Conservation (phyloP, 2,329 filamentous ascomycete genomes). For the Apiospora phragmitis region DNA sequence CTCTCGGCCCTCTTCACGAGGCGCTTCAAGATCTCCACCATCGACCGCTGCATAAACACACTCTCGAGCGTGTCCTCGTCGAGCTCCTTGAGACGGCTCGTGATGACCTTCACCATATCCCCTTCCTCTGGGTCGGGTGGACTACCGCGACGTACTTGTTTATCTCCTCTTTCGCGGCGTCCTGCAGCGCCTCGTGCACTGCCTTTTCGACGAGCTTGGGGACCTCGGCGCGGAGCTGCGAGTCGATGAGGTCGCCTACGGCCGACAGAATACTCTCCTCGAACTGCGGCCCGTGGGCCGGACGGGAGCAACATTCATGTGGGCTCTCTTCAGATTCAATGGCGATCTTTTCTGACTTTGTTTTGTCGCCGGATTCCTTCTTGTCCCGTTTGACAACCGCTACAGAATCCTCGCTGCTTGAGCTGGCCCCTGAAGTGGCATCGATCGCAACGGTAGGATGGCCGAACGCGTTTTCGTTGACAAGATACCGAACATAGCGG, state of each 20-base stretch:
- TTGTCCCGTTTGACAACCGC: background rate
- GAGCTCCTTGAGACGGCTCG: background rate
- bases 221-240: background rate
- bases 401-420: background rate
- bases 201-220: background rate
- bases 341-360: background rate
- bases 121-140: background rate
- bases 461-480: background rate
- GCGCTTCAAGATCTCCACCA: background rate
- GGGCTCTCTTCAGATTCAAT: background rate
- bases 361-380: too few species aligned
- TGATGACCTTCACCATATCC: background rate
- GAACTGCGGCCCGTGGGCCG: background rate
- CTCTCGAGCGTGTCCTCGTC: background rate
- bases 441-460: background rate
- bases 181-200: background rate
- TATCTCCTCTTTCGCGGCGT: background rate
- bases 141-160: background rate
- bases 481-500: background rate
- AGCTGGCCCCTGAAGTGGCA: too few species aligned
- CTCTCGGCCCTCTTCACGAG: background rate
- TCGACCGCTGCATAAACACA: background rate
- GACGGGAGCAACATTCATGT: background rate
- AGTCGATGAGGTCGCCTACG: background rate
- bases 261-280: background rate